Conservation (phyloP, 1,139 yeast genomes). For the Entelexis sorbosivorans region DNA sequence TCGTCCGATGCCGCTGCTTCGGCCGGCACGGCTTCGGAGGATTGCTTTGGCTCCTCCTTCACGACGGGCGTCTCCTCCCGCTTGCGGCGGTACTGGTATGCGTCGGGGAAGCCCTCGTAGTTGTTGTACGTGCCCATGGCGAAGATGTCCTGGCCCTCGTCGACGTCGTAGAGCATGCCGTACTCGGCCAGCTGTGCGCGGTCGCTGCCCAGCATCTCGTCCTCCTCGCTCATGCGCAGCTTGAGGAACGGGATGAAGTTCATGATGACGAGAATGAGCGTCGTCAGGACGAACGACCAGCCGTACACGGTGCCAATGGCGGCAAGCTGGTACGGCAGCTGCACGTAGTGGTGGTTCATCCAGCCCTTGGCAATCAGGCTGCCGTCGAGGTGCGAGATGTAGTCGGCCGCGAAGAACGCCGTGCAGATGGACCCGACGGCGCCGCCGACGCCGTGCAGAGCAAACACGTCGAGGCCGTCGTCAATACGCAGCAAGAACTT, state of each 20-base stretch:
- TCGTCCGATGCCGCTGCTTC: not conserved
- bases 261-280: slow-evolving; percentile 57
- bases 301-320: slow-evolving; percentile 62
- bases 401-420: slow-evolving; percentile 89
- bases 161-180: slow-evolving; percentile 22
- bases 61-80: not conserved
- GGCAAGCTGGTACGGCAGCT: slow-evolving; percentile 89
- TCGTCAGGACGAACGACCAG: slow-evolving; percentile 74
- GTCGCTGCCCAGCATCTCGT: slow-evolving; percentile 83
- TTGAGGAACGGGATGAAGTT: slow-evolving; percentile 69
- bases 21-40: not conserved
- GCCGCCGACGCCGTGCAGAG: slow-evolving; percentile 92
- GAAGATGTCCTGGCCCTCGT: slow-evolving; percentile 16
- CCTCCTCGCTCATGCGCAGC: slow-evolving; percentile 78
- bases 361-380: slow-evolving; percentile 75
- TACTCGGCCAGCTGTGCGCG: slow-evolving; percentile 73
- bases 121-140: slow-evolving; percentile 20
- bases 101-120: slow-evolving; percentile 19
- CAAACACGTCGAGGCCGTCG: slow-evolving; percentile 92
- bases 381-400: slow-evolving; percentile 63
- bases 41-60: not conserved
- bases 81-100: slow-evolving; percentile 13
- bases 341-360: slow-evolving; percentile 81
- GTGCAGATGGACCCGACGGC: slow-evolving; percentile 72
- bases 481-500: slow-evolving; percentile 66